A percentile compares a stretch with the other conserved stretches of the same genome.
These are phyloP conservation scores for Juglanconis juglandina DNA, from an alignment of 2,329 filamentous ascomycete genomes.

Conservation along the genomic window DNA sequence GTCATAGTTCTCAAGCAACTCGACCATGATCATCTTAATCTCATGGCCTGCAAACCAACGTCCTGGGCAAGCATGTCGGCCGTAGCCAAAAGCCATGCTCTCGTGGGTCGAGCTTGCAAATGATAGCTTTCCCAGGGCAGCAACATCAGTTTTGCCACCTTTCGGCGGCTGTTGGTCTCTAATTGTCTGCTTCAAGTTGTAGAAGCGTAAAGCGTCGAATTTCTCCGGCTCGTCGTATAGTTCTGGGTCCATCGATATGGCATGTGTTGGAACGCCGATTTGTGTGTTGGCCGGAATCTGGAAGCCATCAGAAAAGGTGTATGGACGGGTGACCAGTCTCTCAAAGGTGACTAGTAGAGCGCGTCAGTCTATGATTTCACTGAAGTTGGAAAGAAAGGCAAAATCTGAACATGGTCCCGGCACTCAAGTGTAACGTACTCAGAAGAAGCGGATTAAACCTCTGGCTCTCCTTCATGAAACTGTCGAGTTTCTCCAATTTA, in stretches of 20 bases:
- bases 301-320: slow-evolving; percentile 54
- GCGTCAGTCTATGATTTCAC: not conserved
- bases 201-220: slow-evolving; percentile 3
- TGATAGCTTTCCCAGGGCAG: not conserved
- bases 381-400: no score
- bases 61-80: slow-evolving; percentile 7
- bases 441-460: slow-evolving; percentile 24
- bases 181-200: not conserved
- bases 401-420: no score
- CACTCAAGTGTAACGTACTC: slow-evolving; percentile 29
- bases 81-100: slow-evolving; percentile 3
- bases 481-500: slow-evolving; percentile 30
- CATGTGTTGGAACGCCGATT: slow-evolving; percentile 38
- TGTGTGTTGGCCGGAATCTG: slow-evolving; percentile 40
- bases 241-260: slow-evolving; percentile 34
- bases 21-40: slow-evolving; percentile 12
- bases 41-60: slow-evolving; percentile 7
- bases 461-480: slow-evolving; percentile 30
- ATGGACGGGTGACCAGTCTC: slow-evolving; percentile 46
- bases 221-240: slow-evolving; percentile 32
- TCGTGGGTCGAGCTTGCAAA: not conserved
- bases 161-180: not conserved
- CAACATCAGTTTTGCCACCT: slow-evolving; percentile 1
- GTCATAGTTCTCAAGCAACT: slow-evolving; percentile 4
- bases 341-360: slow-evolving; percentile 37